Evolutionary conservation across 139 green algal genomes (phyloP).

Genomic region (Desmodesmus armatus): DNA sequence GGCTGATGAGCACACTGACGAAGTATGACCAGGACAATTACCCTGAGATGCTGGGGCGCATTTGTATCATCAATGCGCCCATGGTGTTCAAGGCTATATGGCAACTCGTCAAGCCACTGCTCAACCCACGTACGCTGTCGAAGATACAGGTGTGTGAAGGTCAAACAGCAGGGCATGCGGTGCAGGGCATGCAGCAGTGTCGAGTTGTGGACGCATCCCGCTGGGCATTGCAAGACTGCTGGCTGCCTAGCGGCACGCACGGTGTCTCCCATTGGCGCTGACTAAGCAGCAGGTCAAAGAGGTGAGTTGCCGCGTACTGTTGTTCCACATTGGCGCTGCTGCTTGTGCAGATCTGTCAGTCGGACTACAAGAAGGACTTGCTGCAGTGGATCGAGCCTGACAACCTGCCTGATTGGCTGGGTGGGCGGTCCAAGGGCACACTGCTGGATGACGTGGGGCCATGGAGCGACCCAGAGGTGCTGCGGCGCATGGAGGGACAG

Average conservation of each 20-base stretch:
- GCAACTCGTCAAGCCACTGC: conserved; percentile 75
- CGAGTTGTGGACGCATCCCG: too few species aligned
- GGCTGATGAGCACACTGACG: conserved; percentile 68
- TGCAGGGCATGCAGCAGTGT: neutral
- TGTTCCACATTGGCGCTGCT: neutral
- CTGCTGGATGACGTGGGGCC: conserved; percentile 88
- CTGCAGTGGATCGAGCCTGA: conserved; percentile 82
- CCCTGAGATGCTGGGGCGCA: conserved; percentile 85
- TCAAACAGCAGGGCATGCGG: neutral
- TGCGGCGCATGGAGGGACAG: conserved; percentile 15
- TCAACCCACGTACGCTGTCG: conserved; percentile 78
- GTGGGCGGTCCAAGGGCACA: conserved; percentile 70
- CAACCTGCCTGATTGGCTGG: conserved; percentile 84
- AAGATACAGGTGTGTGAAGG: conserved; percentile 83
- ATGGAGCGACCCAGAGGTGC: conserved; percentile 76
- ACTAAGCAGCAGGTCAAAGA: too few species aligned
- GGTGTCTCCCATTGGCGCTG: too few species aligned
- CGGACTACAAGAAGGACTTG: conserved; percentile 79
- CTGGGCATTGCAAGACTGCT: too few species aligned
- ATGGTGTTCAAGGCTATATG: conserved; percentile 81
- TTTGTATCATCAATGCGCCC: conserved; percentile 92
- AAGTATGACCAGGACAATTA: conserved; percentile 82
- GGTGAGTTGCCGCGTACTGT: too few species aligned
- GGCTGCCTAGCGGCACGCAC: too few species aligned
- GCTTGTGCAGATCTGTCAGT: conserved; percentile 68